Conservation (phyloP, 2,329 filamentous ascomycete genomes). For the Ceratocystis huliohia region DNA sequence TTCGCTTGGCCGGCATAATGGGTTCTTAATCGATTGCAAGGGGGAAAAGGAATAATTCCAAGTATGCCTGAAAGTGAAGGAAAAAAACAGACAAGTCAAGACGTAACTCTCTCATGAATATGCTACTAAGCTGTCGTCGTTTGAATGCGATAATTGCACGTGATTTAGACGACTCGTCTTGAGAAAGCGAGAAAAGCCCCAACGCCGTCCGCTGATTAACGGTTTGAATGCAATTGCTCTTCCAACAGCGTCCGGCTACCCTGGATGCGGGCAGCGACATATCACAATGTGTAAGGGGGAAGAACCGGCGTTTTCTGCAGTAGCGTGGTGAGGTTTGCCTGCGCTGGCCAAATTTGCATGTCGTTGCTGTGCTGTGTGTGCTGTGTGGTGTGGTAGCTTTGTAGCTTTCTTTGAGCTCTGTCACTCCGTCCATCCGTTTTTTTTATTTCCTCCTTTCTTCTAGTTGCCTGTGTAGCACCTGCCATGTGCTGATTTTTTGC, state of each 20-base stretch:
- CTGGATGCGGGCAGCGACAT: not conserved
- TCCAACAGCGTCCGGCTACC: not conserved
- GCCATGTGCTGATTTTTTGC: not conserved
- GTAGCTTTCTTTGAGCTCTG: too few relatives aligned
- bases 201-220: not conserved
- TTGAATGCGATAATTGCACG: not conserved
- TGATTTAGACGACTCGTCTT: not conserved
- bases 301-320: not conserved
- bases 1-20: not conserved
- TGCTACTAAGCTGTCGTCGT: not conserved
- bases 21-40: not conserved
- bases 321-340: not conserved
- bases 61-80: not conserved
- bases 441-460: slow-evolving; percentile 9
- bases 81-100: not conserved
- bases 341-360: not conserved
- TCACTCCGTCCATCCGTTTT: not conserved
- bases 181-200: not conserved
- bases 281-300: not conserved
- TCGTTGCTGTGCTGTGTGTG: too few relatives aligned
- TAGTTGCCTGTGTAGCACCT: not conserved
- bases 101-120: not conserved
- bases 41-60: not conserved
- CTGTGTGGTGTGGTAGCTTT: too few relatives aligned
- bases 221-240: not conserved